Percentiles rank a stretch among this genome's conserved stretches.
phyloP scores from a whole-genome alignment of 164 flowering plant species.

The Stephania japonica region DNA sequence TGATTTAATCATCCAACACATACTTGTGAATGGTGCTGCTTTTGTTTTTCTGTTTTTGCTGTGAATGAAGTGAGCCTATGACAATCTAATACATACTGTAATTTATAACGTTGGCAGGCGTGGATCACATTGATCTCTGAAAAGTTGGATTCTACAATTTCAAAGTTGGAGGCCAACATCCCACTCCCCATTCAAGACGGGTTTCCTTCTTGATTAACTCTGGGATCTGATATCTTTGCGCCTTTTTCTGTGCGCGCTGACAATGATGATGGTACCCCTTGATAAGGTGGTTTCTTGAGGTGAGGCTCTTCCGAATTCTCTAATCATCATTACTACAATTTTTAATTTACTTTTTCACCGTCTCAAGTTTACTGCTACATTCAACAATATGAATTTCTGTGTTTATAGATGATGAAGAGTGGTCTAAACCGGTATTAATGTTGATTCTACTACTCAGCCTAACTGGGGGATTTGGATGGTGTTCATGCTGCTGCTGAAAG shows the following conservation, averaged over 20 bases:
- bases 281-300: conserved; percentile 14
- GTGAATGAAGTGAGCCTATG: not conserved
- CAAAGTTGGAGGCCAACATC: conserved; percentile 24
- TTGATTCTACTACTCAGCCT: not conserved
- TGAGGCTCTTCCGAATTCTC: not conserved
- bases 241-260: not conserved
- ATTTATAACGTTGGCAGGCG: conserved; percentile 33
- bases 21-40: not conserved
- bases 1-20: not conserved
- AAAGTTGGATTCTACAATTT: conserved; percentile 64
- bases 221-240: not conserved
- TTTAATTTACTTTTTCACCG: too few species aligned
- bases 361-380: too few species aligned
- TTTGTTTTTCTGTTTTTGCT: not conserved
- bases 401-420: not conserved
- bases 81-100: not conserved
- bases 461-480: not conserved
- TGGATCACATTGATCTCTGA: conserved; percentile 78
- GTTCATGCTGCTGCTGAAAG: not conserved
- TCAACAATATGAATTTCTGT: too few species aligned
- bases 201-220: conserved; percentile 9
- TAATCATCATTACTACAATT: not conserved
- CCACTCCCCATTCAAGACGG: conserved; percentile 22
- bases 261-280: not conserved
- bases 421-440: not conserved